Conservation (phyloP, 2,329 filamentous ascomycete genomes). For the Scytalidium sp. region DNA sequence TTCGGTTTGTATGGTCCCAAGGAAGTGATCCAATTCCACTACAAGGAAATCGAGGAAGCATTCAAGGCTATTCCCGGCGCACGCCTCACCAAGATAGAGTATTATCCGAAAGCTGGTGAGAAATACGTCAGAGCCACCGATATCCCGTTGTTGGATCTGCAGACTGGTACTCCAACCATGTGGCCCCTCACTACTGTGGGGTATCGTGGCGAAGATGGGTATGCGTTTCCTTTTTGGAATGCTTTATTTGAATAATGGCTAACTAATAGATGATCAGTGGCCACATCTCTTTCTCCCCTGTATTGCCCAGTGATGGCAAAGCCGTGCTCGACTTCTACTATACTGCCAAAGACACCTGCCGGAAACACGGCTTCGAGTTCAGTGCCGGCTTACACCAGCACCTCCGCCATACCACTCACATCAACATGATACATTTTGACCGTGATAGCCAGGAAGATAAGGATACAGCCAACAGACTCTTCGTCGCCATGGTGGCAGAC, state of each 20-base stretch:
- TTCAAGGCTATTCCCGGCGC: too few relatives aligned
- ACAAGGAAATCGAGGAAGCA: conserved; percentile 47
- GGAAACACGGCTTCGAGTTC: conserved; percentile 38
- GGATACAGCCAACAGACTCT: conserved; percentile 31
- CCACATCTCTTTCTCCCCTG: conserved; percentile 6
- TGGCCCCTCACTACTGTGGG: too few relatives aligned
- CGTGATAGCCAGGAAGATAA: conserved; percentile 38
- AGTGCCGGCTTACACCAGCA: conserved; percentile 48
- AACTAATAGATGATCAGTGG: too few relatives aligned
- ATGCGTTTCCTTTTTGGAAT: too few relatives aligned
- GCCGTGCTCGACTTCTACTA: conserved; percentile 39
- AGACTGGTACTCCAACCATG: too few relatives aligned
- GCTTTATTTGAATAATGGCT: too few relatives aligned
- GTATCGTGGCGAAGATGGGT: too few relatives aligned
- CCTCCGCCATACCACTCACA: conserved; percentile 42
- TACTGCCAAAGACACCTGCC: conserved; percentile 38
- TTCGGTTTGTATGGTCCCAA: conserved; percentile 27
- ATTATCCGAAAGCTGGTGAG: too few relatives aligned
- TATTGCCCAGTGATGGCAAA: conserved; percentile 25
- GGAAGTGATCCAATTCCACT: conserved; percentile 11
- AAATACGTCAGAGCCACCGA: too few relatives aligned
- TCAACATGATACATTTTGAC: conserved; percentile 46
- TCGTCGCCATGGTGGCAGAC: conserved; percentile 30
- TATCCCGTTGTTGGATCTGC: too few relatives aligned
- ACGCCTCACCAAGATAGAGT: too few relatives aligned